These are phyloP conservation scores for Parathielavia appendiculata DNA, from an alignment of 495 filamentous ascomycete genomes.

Conservation along the genomic window DNA sequence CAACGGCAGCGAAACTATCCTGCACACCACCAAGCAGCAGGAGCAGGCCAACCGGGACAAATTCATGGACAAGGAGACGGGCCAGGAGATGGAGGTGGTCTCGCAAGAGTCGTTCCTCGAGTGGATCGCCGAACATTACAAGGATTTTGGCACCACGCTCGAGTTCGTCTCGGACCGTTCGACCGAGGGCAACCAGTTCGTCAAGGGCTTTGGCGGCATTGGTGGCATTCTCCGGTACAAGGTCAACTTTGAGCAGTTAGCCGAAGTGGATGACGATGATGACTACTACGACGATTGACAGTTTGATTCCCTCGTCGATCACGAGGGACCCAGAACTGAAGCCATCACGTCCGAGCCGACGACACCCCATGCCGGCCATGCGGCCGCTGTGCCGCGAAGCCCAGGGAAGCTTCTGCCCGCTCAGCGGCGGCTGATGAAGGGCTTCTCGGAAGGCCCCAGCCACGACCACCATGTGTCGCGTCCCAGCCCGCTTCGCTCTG, in stretches of 20 bases:
- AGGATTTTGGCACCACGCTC: conserved; percentile 91
- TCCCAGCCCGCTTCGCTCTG: conserved; percentile 56
- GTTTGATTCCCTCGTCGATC: conserved; percentile 77
- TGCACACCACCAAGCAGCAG: conserved; percentile 85
- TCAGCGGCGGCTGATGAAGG: conserved; percentile 39
- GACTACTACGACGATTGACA: conserved; percentile 99
- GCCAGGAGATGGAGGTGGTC: conserved; percentile 91
- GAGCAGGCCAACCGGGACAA: conserved; percentile 67
- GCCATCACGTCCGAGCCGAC: conserved; percentile 57
- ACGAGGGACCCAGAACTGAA: conserved; percentile 77
- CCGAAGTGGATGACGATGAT: conserved; percentile 91
- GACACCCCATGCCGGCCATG: conserved; percentile 32
- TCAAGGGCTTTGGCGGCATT: conserved; percentile 98
- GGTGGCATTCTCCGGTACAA: conserved; percentile 97
- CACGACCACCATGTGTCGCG: conserved; percentile 41
- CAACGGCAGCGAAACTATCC: conserved; percentile 60
- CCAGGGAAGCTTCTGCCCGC: conserved; percentile 34
- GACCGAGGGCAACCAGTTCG: conserved; percentile 97
- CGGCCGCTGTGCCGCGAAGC: conserved; percentile 34
- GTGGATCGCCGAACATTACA: conserved; percentile 97
- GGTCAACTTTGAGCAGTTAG: conserved; percentile 98
- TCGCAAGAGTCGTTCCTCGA: conserved; percentile 88
- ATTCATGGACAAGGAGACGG: conserved; percentile 92
- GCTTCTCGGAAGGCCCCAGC: conserved; percentile 36
- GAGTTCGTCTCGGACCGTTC: conserved; percentile 98